Conservation (phyloP, 176 grass and related monocot genomes). For the Aegilops longissima region DNA sequence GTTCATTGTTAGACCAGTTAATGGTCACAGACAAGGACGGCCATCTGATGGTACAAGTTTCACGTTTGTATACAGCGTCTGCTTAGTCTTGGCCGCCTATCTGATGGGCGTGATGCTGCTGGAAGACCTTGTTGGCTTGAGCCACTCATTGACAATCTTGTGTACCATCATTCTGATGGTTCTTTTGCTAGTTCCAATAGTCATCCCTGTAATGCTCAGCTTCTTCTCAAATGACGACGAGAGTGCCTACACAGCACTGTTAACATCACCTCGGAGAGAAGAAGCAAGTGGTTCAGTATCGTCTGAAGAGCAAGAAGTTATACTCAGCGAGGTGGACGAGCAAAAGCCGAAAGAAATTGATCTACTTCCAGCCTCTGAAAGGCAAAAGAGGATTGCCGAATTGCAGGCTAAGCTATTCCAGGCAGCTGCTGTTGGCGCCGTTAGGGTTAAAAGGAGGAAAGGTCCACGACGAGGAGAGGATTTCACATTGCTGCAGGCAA, state of each 20-base stretch:
- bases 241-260: constrained; percentile 38
- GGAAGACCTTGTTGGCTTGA: constrained; percentile 74
- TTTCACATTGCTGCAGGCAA: constrained; percentile 83
- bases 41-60: constrained; percentile 76
- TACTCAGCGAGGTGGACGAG: constrained; percentile 88
- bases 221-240: constrained; percentile 45
- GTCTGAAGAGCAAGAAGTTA: constrained; percentile 59
- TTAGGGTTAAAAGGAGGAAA: constrained; percentile 71
- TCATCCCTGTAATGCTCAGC: constrained; percentile 68
- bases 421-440: constrained; percentile 80
- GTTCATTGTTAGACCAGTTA: constrained; percentile 85
- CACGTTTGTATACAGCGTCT: constrained; percentile 72
- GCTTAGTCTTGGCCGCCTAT: constrained; percentile 79
- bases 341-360: constrained; percentile 83
- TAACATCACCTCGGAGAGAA: constrained; percentile 49
- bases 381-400: constrained; percentile 82
- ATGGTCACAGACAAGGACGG: constrained; percentile 66
- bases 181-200: constrained; percentile 62
- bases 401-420: constrained; percentile 73
- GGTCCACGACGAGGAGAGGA: constrained; percentile 80
- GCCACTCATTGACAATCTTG: constrained; percentile 34
- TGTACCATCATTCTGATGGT: constrained; percentile 57
- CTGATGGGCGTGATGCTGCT: constrained; percentile 85
- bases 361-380: constrained; percentile 82
- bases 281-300: constrained; percentile 40